Evolutionary conservation across 176 grass and related monocot genomes (phyloP), one percentile per base, ranked within the genome.

Genomic region (Paspalum notatum): DNA sequence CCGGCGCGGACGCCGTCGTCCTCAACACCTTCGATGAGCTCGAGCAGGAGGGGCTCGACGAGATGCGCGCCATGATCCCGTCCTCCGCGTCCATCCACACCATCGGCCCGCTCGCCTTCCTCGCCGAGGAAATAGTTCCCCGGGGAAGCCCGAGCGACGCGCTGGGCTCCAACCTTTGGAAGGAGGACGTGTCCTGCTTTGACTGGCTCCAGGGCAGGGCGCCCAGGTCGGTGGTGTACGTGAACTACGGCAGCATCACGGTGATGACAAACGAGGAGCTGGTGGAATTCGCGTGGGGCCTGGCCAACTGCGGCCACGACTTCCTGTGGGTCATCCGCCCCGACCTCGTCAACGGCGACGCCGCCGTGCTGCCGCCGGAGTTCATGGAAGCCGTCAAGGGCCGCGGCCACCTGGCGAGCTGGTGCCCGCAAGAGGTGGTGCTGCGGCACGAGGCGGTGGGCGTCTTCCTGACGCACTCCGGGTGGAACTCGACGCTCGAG

Each of bases 1-100:
- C 17, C 12, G 66, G 74, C 12, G 85, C 85, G 57, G 71, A 69
- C 48, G 76, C 85, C 26, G 42, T 72, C 7, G 40, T 91, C 49
- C 24, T 91, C 71, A 87, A 87, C 66, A 87, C 85, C 50, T 67
- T 91, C 44, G 89, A 87, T 53, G 42, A 78, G 85, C 85, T 91
- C 3, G 89, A 87, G 71, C 57, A 25, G 37, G 76, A 39, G 41
- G 71, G 60, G 16, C 57, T 87, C 0, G 76, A 51, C 17, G 81
- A 44, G 42, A 74, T 88, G 81, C 75, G 68, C 12, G 52, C 68
- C 75, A 58, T 78, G 38, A 12, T 87, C 57, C 80, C 79, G 38
- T 8, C 74, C 20, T 0, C 74, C n/a, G 12, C 12, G 74, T 13
- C 68, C 43, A 71, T 88, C 74, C 51, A 82, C 85, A 77, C 85